Evolutionary conservation across 2,329 filamentous ascomycete species (phyloP).

Genomic region (Apiospora phragmitis): DNA sequence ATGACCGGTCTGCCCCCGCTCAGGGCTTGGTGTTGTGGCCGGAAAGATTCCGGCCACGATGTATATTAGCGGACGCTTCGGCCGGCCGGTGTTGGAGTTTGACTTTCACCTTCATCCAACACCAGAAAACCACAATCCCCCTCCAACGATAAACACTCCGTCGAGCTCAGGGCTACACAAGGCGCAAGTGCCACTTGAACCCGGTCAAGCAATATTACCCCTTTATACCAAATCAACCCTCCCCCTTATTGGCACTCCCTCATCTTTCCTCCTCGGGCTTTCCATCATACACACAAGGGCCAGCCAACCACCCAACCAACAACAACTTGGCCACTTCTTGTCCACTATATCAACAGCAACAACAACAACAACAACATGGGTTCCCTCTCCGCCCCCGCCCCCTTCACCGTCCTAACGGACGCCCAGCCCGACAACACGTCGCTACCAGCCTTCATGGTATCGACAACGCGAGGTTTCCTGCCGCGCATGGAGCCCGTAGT

Average conservation of each 20-base stretch:
- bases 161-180: background rate
- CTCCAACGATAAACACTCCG: too few relatives aligned
- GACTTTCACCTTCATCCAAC: background rate
- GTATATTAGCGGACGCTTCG: conserved; percentile 25
- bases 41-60: conserved; percentile 37
- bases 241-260: conserved; percentile 38
- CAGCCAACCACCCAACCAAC: background rate
- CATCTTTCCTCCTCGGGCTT: conserved; percentile 14
- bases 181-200: background rate
- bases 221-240: background rate
- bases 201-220: background rate
- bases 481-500: conserved; percentile 65
- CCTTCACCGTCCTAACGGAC: conserved; percentile 65
- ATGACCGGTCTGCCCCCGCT: background rate
- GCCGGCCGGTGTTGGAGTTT: conserved; percentile 9
- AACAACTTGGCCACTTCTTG: background rate
- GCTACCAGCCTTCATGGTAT: conserved; percentile 77
- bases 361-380: background rate
- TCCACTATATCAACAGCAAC: background rate
- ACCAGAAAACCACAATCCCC: conserved; percentile 9
- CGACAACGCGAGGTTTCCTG: conserved; percentile 72
- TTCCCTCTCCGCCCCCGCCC: conserved; percentile 11
- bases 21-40: conserved; percentile 23
- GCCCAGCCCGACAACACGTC: conserved; percentile 61
- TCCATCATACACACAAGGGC: background rate